phyloP scores from a whole-genome alignment of 139 green algal species.

The Edaphochlamys debaryana region DNA sequence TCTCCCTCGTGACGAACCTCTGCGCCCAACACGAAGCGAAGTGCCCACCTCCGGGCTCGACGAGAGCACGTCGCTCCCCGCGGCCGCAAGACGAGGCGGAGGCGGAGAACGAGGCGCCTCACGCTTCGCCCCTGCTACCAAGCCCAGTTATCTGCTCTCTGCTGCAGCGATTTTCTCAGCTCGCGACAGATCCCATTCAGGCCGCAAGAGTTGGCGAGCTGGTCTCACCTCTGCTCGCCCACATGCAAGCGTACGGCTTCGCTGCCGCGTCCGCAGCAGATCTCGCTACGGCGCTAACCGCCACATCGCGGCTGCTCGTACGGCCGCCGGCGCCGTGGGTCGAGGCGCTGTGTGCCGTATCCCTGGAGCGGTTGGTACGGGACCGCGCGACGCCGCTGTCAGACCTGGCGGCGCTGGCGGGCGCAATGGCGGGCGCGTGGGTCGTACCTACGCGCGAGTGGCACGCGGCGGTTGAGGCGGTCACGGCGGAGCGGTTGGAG shows the following conservation, averaged over 20 bases:
- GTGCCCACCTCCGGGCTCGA: too few species aligned
- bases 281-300: neutral
- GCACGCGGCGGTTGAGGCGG: neutral
- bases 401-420: neutral
- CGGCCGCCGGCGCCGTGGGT: neutral
- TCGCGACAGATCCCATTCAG: neutral
- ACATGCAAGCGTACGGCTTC: neutral
- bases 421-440: neutral
- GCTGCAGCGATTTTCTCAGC: neutral
- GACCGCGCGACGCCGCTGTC: neutral
- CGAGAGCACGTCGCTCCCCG: too few species aligned
- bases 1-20: too few species aligned
- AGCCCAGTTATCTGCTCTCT: neutral
- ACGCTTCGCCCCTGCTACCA: too few species aligned
- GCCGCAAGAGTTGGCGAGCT: neutral
- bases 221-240: neutral
- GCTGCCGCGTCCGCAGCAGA: neutral
- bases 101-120: neutral
- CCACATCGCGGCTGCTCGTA: neutral
- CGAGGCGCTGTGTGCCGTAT: slow-evolving; percentile 5
- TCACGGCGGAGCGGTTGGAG: neutral
- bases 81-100: too few species aligned
- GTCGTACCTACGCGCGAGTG: slow-evolving; percentile 1
- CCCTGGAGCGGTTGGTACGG: neutral
- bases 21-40: too few species aligned